Evolutionary conservation across 345 rosid species (phyloP).

Genomic region (Bretschneidera sinensis): DNA sequence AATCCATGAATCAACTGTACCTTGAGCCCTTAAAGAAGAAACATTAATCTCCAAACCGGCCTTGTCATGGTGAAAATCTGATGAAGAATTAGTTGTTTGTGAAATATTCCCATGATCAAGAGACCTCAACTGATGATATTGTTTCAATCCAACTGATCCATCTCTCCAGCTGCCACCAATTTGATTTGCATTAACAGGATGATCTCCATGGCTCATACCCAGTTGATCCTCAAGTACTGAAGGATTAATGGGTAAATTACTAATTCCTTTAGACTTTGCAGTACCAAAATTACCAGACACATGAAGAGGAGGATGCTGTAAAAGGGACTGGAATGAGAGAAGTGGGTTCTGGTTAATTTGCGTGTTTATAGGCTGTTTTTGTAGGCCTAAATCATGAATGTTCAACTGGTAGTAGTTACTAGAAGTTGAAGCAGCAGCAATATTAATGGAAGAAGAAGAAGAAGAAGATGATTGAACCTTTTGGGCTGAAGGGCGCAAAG

Average conservation of each 20-base stretch:
- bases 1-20: conserved; percentile 69
- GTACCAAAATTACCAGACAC: conserved; percentile 20
- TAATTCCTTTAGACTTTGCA: conserved; percentile 23
- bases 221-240: conserved; percentile 30
- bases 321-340: conserved; percentile 32
- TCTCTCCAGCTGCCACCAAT: conserved; percentile 14
- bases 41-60: conserved; percentile 44
- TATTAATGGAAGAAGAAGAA: too few relatives aligned
- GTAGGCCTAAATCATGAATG: conserved; percentile 31
- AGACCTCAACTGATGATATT: conserved; percentile 20
- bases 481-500: conserved; percentile 51
- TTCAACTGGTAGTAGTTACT: conserved; percentile 27
- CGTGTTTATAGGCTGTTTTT: conserved; percentile 28
- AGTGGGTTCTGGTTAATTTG: conserved; percentile 22
- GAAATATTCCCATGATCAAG: too few relatives aligned
- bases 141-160: conserved; percentile 10
- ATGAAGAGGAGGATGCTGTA: conserved; percentile 19
- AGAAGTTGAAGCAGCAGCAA: conserved; percentile 24
- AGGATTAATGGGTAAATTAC: conserved; percentile 21
- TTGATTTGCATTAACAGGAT: conserved; percentile 22
- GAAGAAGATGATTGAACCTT: conserved; percentile 36
- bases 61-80: conserved; percentile 53
- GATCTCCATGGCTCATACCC: conserved; percentile 28
- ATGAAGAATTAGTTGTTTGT: too few relatives aligned
- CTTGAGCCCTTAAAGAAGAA: conserved; percentile 38